Percentiles rank a stretch among this genome's conserved stretches.
Conservation (phyloP, 2,329 filamentous ascomycete genomes). For the Penicillium sp. region DNA sequence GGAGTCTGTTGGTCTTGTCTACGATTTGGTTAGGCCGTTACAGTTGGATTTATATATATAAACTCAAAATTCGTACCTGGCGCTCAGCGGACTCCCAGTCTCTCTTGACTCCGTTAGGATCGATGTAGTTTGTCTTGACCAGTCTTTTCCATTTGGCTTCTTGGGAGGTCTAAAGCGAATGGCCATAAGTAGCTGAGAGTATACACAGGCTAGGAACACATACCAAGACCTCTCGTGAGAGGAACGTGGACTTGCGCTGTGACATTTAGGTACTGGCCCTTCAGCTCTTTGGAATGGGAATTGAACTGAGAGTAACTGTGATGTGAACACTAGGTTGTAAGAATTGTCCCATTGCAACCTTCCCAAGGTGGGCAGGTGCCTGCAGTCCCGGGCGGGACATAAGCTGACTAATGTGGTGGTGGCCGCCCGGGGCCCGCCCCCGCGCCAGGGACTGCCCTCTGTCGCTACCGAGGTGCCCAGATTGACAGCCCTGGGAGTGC, state of each 20-base stretch:
- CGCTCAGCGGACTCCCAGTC: constrained; percentile 46
- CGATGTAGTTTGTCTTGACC: constrained; percentile 41
- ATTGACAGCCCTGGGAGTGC: neutral
- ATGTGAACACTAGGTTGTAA: neutral
- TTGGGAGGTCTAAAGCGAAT: constrained; percentile 27
- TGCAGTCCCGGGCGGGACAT: neutral
- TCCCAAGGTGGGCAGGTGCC: neutral
- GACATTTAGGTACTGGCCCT: neutral
- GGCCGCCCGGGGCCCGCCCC: no score
- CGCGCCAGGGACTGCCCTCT: no score
- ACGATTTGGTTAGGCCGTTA: neutral
- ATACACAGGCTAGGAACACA: neutral
- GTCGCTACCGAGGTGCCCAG: no score
- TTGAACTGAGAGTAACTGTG: neutral
- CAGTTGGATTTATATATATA: constrained; percentile 1
- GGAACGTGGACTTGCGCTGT: constrained; percentile 23
- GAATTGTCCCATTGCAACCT: neutral
- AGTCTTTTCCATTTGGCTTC: constrained; percentile 43
- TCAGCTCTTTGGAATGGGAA: neutral
- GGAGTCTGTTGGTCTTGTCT: constrained; percentile 13
- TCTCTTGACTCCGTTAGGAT: constrained; percentile 40
- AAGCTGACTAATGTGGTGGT: neutral
- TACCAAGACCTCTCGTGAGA: constrained; percentile 35
- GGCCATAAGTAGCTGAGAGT: neutral
- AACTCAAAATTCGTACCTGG: constrained; percentile 27